A percentile compares a stretch with the other conserved stretches of the same genome.
Evolutionary conservation across 2,329 filamentous ascomycete genomes (phyloP).

Genomic region (Fusarium haematococcum): DNA sequence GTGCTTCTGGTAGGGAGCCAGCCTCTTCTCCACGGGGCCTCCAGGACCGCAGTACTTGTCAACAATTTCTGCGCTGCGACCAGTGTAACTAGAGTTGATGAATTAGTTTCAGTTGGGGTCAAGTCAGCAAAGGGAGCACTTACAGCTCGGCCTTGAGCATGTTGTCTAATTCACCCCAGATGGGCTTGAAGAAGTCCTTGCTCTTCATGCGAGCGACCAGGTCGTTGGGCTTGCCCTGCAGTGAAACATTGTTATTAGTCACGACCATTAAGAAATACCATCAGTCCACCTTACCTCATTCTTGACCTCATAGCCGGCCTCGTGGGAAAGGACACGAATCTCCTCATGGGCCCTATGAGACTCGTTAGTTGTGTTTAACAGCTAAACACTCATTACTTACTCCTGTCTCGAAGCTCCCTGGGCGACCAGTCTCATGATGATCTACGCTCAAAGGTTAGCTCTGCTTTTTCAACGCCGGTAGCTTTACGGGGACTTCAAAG

Average conservation of each 20-base stretch:
- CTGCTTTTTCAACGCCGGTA: neutral
- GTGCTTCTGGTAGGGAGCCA: neutral
- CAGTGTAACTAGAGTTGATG: slow-evolving; percentile 49
- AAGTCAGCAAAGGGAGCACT: neutral
- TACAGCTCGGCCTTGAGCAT: slow-evolving; percentile 71
- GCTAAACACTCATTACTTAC: neutral
- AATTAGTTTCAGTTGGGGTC: neutral
- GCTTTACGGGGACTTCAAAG: neutral
- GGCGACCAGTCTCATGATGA: neutral
- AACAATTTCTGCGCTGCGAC: slow-evolving; percentile 59
- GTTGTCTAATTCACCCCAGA: slow-evolving; percentile 75
- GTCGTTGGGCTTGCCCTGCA: slow-evolving; percentile 77
- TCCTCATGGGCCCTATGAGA: neutral
- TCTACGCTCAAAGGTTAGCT: neutral
- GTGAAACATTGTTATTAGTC: neutral
- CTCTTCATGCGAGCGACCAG: slow-evolving; percentile 81
- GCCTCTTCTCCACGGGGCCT: slow-evolving; percentile 52
- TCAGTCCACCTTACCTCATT: slow-evolving; percentile 45
- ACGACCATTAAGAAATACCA: neutral
- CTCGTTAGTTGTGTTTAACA: neutral
- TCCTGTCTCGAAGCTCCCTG: neutral
- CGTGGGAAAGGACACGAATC: neutral
- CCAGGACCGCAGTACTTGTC: slow-evolving; percentile 57
- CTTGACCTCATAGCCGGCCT: neutral
- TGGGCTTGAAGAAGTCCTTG: slow-evolving; percentile 79